Conservation (phyloP, 352 stramenopile species). For the Pythium apleroticum region DNA sequence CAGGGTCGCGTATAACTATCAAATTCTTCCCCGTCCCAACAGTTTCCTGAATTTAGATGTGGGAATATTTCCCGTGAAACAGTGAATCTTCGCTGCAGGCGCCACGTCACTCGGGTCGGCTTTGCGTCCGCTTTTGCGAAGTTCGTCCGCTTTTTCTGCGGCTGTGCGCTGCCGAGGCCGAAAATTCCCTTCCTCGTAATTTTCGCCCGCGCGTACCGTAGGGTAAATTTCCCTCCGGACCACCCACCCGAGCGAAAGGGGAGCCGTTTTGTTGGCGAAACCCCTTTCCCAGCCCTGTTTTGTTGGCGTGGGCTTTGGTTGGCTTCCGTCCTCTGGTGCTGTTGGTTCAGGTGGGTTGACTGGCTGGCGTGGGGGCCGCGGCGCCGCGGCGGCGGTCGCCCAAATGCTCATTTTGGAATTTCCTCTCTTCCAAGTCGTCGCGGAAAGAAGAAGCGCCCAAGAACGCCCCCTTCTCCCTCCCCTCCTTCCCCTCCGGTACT, state of each 20-base stretch:
- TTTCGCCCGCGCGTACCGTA: neutral
- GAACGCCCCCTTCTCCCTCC: slow-evolving; percentile 25
- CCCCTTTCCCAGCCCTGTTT: slow-evolving; percentile 9
- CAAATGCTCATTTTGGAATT: slow-evolving; percentile 77
- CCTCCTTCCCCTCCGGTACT: slow-evolving; percentile 27
- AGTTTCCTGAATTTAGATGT: neutral
- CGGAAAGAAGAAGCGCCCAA: slow-evolving; percentile 29
- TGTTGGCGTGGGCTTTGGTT: slow-evolving; percentile 8
- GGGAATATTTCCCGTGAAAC: slow-evolving; percentile 2
- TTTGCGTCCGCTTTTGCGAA: neutral
- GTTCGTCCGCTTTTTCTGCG: slow-evolving; percentile 2
- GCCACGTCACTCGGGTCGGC: neutral
- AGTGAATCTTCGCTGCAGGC: neutral
- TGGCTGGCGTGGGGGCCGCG: slow-evolving; percentile 12
- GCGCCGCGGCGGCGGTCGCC: neutral
- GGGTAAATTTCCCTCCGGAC: neutral
- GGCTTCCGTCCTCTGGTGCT: slow-evolving; percentile 8
- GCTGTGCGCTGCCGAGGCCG: neutral
- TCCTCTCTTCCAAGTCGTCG: slow-evolving; percentile 46
- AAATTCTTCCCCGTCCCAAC: neutral
- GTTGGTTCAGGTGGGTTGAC: slow-evolving; percentile 1
- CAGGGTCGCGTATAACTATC: neutral
- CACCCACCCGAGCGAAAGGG: slow-evolving; percentile 2
- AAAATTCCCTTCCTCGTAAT: neutral
- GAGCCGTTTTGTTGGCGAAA: slow-evolving; percentile 1